phyloP scores from a whole-genome alignment of 495 filamentous ascomycete genomes.

The Hyaloscypha bicolor region DNA sequence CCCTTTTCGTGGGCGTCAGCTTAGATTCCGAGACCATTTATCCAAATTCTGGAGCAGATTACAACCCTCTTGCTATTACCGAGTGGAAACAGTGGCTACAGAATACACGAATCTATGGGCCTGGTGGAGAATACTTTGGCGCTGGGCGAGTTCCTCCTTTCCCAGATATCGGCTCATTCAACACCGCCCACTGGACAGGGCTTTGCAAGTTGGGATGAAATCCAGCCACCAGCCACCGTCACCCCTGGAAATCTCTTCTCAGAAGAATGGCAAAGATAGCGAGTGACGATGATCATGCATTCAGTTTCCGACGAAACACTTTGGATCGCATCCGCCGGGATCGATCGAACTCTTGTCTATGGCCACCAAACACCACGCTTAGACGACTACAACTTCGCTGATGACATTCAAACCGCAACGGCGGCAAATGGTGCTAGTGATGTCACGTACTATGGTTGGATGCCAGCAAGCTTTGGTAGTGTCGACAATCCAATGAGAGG shows the following conservation, averaged over 20 bases:
- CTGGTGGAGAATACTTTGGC: slow-evolving; percentile 7
- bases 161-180: slow-evolving; percentile 15
- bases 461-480: not conserved
- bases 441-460: slow-evolving; percentile 19
- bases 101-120: slow-evolving; percentile 19
- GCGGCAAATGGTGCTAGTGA: slow-evolving; percentile 20
- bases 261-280: slow-evolving; percentile 18
- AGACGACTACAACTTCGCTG: slow-evolving; percentile 18
- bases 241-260: slow-evolving; percentile 12
- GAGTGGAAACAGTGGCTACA: slow-evolving; percentile 29
- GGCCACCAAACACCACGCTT: slow-evolving; percentile 14
- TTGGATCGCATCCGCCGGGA: slow-evolving; percentile 12
- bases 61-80: slow-evolving; percentile 13
- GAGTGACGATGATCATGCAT: slow-evolving; percentile 9
- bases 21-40: slow-evolving; percentile 17
- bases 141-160: slow-evolving; percentile 13
- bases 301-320: slow-evolving; percentile 14
- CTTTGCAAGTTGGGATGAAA: slow-evolving; percentile 17
- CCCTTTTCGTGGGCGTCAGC: slow-evolving; percentile 15
- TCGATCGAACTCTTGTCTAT: slow-evolving; percentile 13
- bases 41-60: slow-evolving; percentile 5
- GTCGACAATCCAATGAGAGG: slow-evolving; percentile 10
- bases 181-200: slow-evolving; percentile 11
- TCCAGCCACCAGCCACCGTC: slow-evolving; percentile 11
- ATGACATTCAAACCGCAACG: slow-evolving; percentile 14